Evolutionary conservation across 768 basidiomycete species (phyloP).

Genomic region (Heimioporus sp.): DNA sequence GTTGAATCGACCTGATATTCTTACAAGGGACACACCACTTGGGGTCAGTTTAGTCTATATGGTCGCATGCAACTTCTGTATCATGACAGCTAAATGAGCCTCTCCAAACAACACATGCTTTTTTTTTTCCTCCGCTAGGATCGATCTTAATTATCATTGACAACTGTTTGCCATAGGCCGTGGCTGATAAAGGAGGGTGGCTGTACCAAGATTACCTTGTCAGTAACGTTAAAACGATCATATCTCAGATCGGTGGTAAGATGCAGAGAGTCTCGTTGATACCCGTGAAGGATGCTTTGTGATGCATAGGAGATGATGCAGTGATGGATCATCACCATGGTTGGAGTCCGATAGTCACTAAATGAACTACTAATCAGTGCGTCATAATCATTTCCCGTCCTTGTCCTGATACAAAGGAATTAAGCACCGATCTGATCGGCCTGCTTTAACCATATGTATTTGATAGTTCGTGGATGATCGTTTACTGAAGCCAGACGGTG

Average conservation of each 20-base stretch:
- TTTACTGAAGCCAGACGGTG: not conserved
- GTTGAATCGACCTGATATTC: conserved; percentile 2
- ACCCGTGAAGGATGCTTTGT: conserved; percentile 77
- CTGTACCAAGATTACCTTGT: conserved; percentile 82
- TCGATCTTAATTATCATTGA: not conserved
- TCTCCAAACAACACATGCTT: conserved; percentile 84
- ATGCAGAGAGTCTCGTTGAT: conserved; percentile 65
- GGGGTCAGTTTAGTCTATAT: conserved; percentile 81
- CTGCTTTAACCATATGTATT: not conserved
- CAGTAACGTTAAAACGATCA: conserved; percentile 66
- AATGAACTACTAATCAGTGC: not conserved
- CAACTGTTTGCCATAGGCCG: conserved; percentile 38
- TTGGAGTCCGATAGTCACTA: too few relatives aligned
- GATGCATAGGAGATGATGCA: conserved; percentile 55
- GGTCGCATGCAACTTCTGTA: conserved; percentile 82
- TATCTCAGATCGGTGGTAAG: conserved; percentile 84
- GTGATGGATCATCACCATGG: not conserved
- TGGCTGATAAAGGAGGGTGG: conserved; percentile 78
- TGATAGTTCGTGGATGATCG: not conserved
- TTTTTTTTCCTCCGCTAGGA: not conserved
- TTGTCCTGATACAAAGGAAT: too few relatives aligned
- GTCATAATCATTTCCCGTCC: too few relatives aligned
- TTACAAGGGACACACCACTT: conserved; percentile 82
- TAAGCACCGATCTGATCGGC: not conserved
- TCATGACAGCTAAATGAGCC: conserved; percentile 59